phyloP scores from a whole-genome alignment of 306 rosid genomes.

The Sindora glabra region DNA sequence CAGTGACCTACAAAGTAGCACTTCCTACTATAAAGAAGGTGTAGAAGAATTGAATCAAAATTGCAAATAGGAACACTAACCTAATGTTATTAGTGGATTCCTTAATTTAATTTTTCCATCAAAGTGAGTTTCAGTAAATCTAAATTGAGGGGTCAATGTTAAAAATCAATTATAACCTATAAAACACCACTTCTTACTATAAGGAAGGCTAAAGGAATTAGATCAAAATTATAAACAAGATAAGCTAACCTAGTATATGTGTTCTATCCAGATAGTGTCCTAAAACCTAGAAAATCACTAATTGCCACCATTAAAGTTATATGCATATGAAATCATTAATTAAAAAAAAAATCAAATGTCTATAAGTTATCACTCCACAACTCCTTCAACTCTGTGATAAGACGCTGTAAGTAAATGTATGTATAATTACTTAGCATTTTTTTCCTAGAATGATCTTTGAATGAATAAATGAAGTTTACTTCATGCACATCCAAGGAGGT shows the following conservation, averaged over 20 bases:
- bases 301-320: background rate
- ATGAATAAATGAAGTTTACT: background rate
- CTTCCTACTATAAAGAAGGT: too few relatives aligned
- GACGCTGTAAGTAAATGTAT: background rate
- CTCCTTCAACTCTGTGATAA: background rate
- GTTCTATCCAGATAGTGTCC: background rate
- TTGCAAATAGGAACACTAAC: too few relatives aligned
- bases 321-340: background rate
- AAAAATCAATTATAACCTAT: too few relatives aligned
- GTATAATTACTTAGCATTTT: background rate
- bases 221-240: background rate
- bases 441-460: background rate
- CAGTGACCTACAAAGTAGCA: too few relatives aligned
- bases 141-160: too few relatives aligned
- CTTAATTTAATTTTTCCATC: too few relatives aligned
- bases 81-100: too few relatives aligned
- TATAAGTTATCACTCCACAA: background rate
- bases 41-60: too few relatives aligned
- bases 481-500: background rate
- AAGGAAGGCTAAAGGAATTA: background rate
- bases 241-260: background rate
- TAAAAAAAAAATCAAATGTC: background rate
- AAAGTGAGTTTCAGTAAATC: too few relatives aligned
- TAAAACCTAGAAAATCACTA: background rate
- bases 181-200: background rate